Evolutionary conservation across 345 rosid species (phyloP).

Genomic region (Sisymbrium irio): DNA sequence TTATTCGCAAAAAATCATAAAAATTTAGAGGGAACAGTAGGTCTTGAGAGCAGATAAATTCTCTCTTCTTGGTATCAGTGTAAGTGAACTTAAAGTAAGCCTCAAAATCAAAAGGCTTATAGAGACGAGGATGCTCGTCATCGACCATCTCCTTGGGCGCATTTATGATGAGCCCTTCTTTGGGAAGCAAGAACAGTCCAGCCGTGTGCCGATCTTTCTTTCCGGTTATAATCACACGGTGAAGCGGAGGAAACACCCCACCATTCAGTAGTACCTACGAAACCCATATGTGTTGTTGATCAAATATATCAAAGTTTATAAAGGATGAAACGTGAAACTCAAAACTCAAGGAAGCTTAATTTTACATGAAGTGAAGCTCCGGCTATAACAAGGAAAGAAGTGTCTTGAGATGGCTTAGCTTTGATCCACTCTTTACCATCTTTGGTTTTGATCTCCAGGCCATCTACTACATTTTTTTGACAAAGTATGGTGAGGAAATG

Average conservation of each 20-base stretch:
- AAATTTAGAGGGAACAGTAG: slow-evolving; percentile 31
- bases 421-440: slow-evolving; percentile 42
- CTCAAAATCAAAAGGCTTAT: slow-evolving; percentile 22
- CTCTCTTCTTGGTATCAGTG: background rate
- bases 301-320: background rate
- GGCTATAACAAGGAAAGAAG: slow-evolving; percentile 40
- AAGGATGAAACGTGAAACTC: background rate
- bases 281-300: background rate
- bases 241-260: slow-evolving; percentile 26
- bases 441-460: slow-evolving; percentile 44
- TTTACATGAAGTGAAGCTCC: slow-evolving; percentile 46
- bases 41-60: slow-evolving; percentile 19
- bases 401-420: slow-evolving; percentile 42
- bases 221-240: slow-evolving; percentile 34
- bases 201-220: slow-evolving; percentile 23
- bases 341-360: background rate
- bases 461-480: slow-evolving; percentile 46
- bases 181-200: slow-evolving; percentile 22
- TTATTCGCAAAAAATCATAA: background rate
- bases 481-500: slow-evolving; percentile 42
- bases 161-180: slow-evolving; percentile 7
- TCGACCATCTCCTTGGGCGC: slow-evolving; percentile 7
- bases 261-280: slow-evolving; percentile 36
- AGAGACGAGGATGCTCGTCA: slow-evolving; percentile 19
- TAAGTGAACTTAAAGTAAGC: slow-evolving; percentile 12